A percentile compares a stretch with the other conserved stretches of the same genome.
These are phyloP conservation scores for Tetrahymena elliotti DNA, from an alignment of 73 alveolate genomes.

Conservation along the genomic window DNA sequence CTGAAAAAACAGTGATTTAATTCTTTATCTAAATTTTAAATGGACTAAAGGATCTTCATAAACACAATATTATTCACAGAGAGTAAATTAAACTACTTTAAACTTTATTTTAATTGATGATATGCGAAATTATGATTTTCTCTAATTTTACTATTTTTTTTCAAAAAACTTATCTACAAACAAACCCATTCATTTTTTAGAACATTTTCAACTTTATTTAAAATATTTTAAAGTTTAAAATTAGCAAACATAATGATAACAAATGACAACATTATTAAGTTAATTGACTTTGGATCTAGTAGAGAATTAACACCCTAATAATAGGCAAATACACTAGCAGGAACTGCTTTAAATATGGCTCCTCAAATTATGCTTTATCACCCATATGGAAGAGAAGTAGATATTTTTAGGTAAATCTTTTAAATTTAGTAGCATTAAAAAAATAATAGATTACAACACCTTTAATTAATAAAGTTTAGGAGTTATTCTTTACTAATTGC, in stretches of 20 bases:
- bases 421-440: no score
- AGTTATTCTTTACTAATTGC: background rate
- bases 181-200: no score
- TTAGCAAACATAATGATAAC: background rate
- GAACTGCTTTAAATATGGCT: background rate
- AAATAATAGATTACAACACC: no score
- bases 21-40: background rate
- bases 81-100: background rate
- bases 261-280: background rate
- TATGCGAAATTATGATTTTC: no score
- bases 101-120: no score
- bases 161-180: no score
- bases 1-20: background rate
- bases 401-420: background rate
- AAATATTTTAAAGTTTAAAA: background rate
- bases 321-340: background rate
- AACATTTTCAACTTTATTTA: no score
- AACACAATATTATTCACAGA: background rate
- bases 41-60: background rate
- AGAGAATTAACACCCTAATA: background rate
- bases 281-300: background rate
- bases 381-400: background rate
- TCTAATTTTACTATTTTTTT: no score
- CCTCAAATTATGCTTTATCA: background rate
- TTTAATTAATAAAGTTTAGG: background rate